Evolutionary conservation across 148 eudicot species (phyloP).

Genomic region (Fagopyrum homotropicum): DNA sequence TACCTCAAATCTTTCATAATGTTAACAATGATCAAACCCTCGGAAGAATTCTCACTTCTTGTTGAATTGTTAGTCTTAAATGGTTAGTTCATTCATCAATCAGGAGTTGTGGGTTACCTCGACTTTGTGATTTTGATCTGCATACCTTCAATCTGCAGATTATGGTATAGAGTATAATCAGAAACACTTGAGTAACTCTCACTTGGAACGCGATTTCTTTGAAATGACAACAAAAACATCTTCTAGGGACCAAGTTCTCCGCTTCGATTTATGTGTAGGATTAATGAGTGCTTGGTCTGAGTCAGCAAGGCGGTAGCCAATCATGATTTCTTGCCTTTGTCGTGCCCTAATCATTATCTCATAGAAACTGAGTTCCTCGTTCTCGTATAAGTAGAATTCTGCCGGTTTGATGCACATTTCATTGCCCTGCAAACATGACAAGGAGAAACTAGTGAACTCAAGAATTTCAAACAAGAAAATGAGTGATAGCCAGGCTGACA

Average conservation of each 20-base stretch:
- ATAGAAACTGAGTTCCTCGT: slow-evolving; percentile 71
- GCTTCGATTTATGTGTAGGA: slow-evolving; percentile 45
- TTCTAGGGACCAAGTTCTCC: slow-evolving; percentile 60
- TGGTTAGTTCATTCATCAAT: neutral
- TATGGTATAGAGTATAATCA: neutral
- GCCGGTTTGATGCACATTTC: slow-evolving; percentile 93
- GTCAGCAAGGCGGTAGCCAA: slow-evolving; percentile 66
- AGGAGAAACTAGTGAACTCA: neutral
- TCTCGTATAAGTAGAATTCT: slow-evolving; percentile 80
- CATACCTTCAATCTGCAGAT: neutral
- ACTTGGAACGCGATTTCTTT: slow-evolving; percentile 8
- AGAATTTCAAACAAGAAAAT: neutral
- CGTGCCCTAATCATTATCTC: slow-evolving; percentile 85
- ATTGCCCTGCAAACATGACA: slow-evolving; percentile 53
- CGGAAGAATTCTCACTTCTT: neutral
- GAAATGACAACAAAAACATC: slow-evolving; percentile 87
- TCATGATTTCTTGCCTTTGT: slow-evolving; percentile 66
- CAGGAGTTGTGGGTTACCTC: neutral
- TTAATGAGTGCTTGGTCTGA: slow-evolving; percentile 67
- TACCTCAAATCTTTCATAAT: neutral
- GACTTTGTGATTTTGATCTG: neutral
- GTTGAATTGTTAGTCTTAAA: neutral
- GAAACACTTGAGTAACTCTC: neutral
- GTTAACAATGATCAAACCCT: slow-evolving; percentile 6
- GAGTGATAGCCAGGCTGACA: neutral